These are phyloP conservation scores for Lyophyllum semitale DNA, from an alignment of 768 basidiomycete species.

Conservation along the genomic window DNA sequence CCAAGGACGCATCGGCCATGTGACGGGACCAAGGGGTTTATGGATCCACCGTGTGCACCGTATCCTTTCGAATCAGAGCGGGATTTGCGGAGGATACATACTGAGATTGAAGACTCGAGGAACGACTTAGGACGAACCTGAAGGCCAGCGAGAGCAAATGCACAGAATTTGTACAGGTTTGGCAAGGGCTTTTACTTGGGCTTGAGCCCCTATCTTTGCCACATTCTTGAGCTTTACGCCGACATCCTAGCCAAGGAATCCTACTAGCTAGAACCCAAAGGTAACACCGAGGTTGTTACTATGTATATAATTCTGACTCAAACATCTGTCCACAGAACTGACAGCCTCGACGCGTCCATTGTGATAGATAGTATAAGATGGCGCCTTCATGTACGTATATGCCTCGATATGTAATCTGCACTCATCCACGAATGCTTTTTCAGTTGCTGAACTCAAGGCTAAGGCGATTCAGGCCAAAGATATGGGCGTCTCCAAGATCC, in stretches of 20 bases:
- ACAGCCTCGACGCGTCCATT: too few relatives aligned
- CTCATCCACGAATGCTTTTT: constrained; percentile 7
- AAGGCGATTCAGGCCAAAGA: constrained; percentile 66
- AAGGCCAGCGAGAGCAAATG: neutral
- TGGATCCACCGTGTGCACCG: too few relatives aligned
- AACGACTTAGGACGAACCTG: neutral
- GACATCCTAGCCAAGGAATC: too few relatives aligned
- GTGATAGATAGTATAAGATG: neutral
- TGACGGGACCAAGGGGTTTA: too few relatives aligned
- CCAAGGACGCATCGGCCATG: too few relatives aligned
- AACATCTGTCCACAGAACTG: too few relatives aligned
- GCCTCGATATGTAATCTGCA: constrained; percentile 1
- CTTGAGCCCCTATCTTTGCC: neutral
- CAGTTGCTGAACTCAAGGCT: constrained; percentile 68
- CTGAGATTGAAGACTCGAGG: too few relatives aligned
- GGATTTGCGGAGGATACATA: too few relatives aligned
- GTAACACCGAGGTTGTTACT: neutral
- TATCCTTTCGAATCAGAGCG: too few relatives aligned
- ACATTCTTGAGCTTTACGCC: too few relatives aligned
- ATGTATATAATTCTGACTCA: too few relatives aligned
- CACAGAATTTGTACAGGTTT: neutral
- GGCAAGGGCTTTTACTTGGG: neutral
- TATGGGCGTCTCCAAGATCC: constrained; percentile 49
- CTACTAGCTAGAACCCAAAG: too few relatives aligned
- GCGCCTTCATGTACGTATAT: constrained; percentile 35